phyloP scores from a whole-genome alignment of 2,329 filamentous ascomycete genomes.

The Lecanosticta acicola region DNA sequence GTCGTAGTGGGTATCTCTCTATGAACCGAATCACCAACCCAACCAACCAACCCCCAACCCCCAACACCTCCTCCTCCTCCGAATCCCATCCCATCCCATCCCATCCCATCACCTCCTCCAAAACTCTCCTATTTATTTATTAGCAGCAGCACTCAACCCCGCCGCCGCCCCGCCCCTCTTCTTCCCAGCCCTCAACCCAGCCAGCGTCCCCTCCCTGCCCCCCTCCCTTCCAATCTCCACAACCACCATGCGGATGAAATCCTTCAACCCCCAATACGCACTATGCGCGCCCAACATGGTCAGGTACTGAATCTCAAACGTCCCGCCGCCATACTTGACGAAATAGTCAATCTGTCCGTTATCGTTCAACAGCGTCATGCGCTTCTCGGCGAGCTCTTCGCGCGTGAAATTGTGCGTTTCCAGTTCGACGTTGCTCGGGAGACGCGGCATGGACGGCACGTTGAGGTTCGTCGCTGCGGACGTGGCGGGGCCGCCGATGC shows the following conservation, averaged over 20 bases:
- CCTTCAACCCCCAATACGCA: conserved; percentile 82
- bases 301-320: conserved; percentile 89
- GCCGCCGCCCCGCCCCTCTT: conserved; percentile 28
- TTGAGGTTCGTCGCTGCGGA: conserved; percentile 22
- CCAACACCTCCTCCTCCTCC: neutral
- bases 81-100: neutral
- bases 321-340: conserved; percentile 74
- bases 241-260: conserved; percentile 87
- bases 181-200: conserved; percentile 52
- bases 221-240: conserved; percentile 74
- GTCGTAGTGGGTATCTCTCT: no score
- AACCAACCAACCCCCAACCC: neutral
- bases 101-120: neutral
- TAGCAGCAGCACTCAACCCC: neutral
- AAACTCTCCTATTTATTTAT: neutral
- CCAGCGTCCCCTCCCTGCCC: conserved; percentile 56
- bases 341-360: conserved; percentile 95
- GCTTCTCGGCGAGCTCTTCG: conserved; percentile 86
- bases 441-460: conserved; percentile 33
- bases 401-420: conserved; percentile 92
- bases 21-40: conserved; percentile 37
- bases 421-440: conserved; percentile 64
- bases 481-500: conserved; percentile 27
- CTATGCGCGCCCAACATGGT: conserved; percentile 96
- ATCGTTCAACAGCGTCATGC: conserved; percentile 83